A percentile compares a stretch with the other conserved stretches of the same genome.
Evolutionary conservation across 495 filamentous ascomycete genomes (phyloP).

Genomic region (Aspergillus sclerotiicarbonarius): DNA sequence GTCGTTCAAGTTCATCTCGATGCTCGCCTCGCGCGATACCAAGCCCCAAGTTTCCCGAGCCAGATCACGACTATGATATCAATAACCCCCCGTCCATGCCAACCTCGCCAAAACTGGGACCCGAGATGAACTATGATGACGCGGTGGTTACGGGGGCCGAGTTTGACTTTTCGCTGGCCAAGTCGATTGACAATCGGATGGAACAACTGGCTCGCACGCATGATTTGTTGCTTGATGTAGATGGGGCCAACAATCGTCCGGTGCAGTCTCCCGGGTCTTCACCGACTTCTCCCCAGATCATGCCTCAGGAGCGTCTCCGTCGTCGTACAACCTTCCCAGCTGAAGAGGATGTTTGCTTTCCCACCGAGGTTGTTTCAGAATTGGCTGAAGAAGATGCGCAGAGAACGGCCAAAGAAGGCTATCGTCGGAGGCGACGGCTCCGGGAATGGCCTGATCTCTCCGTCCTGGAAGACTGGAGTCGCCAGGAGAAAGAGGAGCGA

Average conservation of each 20-base stretch:
- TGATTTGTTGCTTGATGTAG: conserved; percentile 60
- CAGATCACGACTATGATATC: conserved; percentile 66
- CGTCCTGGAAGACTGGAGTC: conserved; percentile 86
- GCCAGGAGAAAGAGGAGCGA: conserved; percentile 84
- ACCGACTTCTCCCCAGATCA: conserved; percentile 30
- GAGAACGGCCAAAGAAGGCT: conserved; percentile 37
- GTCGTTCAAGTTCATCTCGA: conserved; percentile 31
- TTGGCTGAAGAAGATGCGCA: conserved; percentile 71
- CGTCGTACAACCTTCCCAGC: conserved; percentile 56
- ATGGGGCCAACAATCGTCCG: conserved; percentile 39
- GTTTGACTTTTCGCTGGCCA: conserved; percentile 39
- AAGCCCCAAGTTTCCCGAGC: conserved; percentile 28
- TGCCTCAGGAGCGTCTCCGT: conserved; percentile 36
- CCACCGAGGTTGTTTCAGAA: conserved; percentile 72
- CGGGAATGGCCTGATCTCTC: conserved; percentile 68
- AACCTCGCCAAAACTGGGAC: conserved; percentile 62
- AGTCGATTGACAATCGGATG: conserved; percentile 35
- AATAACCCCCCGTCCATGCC: conserved; percentile 98
- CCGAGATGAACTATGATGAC: conserved; percentile 72
- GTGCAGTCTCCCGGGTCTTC: conserved; percentile 31
- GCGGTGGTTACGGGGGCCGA: conserved; percentile 61
- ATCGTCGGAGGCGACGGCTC: conserved; percentile 53
- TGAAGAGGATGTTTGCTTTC: conserved; percentile 92
- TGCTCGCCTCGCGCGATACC: conserved; percentile 32
- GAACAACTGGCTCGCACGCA: conserved; percentile 30